These are phyloP conservation scores for Hyphodiscus hymeniophilus DNA, from an alignment of 495 filamentous ascomycete genomes.

Conservation along the genomic window DNA sequence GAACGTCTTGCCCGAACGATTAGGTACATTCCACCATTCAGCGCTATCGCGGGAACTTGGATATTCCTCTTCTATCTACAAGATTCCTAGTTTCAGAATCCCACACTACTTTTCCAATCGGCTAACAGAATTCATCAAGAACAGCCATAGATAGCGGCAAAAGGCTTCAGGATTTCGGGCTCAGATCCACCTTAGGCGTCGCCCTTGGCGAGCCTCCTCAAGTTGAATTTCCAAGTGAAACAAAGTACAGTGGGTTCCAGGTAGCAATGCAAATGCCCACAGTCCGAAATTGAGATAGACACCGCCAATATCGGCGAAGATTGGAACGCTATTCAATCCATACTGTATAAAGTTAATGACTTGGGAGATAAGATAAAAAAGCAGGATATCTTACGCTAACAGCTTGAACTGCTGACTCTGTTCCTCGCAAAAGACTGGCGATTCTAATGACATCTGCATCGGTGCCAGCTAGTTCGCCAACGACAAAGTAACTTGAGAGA, in stretches of 20 bases:
- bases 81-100: too few species aligned
- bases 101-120: background rate
- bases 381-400: slow-evolving; percentile 31
- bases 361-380: slow-evolving; percentile 20
- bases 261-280: slow-evolving; percentile 47
- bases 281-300: slow-evolving; percentile 57
- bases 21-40: too few species aligned
- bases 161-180: background rate
- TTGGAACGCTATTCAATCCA: slow-evolving; percentile 43
- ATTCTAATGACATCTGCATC: slow-evolving; percentile 53
- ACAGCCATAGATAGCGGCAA: background rate
- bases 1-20: too few species aligned
- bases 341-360: slow-evolving; percentile 32
- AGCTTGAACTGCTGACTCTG: slow-evolving; percentile 55
- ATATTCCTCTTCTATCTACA: too few species aligned
- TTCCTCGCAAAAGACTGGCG: slow-evolving; percentile 50
- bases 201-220: background rate
- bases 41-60: too few species aligned
- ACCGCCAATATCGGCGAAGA: slow-evolving; percentile 51
- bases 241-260: slow-evolving; percentile 33
- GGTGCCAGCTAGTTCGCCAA: slow-evolving; percentile 46
- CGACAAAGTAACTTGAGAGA: slow-evolving; percentile 47
- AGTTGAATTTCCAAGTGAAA: background rate
- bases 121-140: background rate
- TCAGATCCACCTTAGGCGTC: background rate